phyloP scores from a whole-genome alignment of 1,284 basidiomycete genomes.

The Polyporus tsugae region DNA sequence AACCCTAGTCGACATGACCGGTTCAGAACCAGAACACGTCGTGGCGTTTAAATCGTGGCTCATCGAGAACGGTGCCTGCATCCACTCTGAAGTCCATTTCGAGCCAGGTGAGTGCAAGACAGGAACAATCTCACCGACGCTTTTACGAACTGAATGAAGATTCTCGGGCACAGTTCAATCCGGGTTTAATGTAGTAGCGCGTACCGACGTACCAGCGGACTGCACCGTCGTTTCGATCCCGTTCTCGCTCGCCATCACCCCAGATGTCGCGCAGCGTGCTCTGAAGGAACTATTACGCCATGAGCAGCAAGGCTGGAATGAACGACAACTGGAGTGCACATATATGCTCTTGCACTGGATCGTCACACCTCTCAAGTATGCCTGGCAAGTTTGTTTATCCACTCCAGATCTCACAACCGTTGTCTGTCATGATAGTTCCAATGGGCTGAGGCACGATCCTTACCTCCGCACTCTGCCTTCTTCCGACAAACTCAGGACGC shows the following conservation, averaged over 20 bases:
- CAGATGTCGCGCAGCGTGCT: slow-evolving; percentile 54
- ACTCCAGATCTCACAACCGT: background rate
- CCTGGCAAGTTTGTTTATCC: background rate
- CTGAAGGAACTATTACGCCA: slow-evolving; percentile 49
- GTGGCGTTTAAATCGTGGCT: slow-evolving; percentile 57
- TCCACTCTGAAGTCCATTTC: slow-evolving; percentile 56
- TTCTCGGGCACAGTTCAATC: slow-evolving; percentile 49
- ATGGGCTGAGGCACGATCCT: slow-evolving; percentile 57
- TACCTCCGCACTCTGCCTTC: slow-evolving; percentile 78
- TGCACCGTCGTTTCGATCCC: slow-evolving; percentile 77
- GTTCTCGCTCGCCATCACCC: slow-evolving; percentile 76
- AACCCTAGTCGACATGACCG: background rate
- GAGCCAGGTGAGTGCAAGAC: slow-evolving; percentile 48
- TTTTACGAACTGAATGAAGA: slow-evolving; percentile 26
- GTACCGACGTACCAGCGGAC: slow-evolving; percentile 55
- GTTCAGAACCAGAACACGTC: slow-evolving; percentile 20
- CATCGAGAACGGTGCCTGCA: slow-evolving; percentile 52
- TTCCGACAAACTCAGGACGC: slow-evolving; percentile 66
- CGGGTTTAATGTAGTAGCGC: slow-evolving; percentile 69
- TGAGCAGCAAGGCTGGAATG: slow-evolving; percentile 58
- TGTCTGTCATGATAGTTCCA: slow-evolving; percentile 24
- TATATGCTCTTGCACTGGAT: slow-evolving; percentile 82
- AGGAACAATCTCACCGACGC: slow-evolving; percentile 23
- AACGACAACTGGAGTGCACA: slow-evolving; percentile 74
- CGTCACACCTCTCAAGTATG: slow-evolving; percentile 42